phyloP scores from a whole-genome alignment of 2,329 filamentous ascomycete species.

The Ophiostoma tasmaniense region DNA sequence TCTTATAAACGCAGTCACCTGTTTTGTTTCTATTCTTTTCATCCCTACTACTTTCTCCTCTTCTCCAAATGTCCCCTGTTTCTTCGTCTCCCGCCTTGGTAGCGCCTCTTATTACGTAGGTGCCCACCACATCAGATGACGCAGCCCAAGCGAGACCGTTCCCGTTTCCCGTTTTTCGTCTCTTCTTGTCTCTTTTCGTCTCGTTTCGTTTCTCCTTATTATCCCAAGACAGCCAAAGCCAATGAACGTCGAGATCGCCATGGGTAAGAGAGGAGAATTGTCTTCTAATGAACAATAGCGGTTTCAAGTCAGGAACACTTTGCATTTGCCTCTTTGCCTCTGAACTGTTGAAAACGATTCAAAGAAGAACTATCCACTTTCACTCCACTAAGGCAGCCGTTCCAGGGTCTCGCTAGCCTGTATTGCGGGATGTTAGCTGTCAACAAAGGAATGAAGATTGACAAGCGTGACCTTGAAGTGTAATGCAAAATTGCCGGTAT shows the following conservation, averaged over 20 bases:
- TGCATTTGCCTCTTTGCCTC: neutral
- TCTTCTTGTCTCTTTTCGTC: too few species aligned
- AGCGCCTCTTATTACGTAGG: conserved; percentile 6
- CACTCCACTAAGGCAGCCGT: neutral
- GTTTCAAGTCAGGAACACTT: neutral
- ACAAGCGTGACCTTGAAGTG: neutral
- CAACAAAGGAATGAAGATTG: neutral
- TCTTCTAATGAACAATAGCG: neutral
- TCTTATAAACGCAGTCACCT: neutral
- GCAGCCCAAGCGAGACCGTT: neutral
- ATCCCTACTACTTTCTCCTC: neutral
- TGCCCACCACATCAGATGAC: neutral
- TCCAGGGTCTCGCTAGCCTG: neutral
- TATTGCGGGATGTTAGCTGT: neutral
- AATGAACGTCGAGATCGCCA: neutral
- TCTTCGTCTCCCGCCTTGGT: conserved; percentile 2
- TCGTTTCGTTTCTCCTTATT: too few species aligned
- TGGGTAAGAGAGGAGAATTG: neutral
- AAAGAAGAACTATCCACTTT: neutral
- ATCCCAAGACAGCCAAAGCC: neutral
- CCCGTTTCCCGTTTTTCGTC: neutral
- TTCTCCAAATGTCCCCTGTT: neutral
- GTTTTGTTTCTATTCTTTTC: neutral
- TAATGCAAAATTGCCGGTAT: too few species aligned
- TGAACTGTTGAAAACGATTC: too few species aligned